A percentile compares a stretch with the other conserved stretches of the same genome.
Conservation (phyloP, 1,139 yeast species). For the Lodderomyces theae region DNA sequence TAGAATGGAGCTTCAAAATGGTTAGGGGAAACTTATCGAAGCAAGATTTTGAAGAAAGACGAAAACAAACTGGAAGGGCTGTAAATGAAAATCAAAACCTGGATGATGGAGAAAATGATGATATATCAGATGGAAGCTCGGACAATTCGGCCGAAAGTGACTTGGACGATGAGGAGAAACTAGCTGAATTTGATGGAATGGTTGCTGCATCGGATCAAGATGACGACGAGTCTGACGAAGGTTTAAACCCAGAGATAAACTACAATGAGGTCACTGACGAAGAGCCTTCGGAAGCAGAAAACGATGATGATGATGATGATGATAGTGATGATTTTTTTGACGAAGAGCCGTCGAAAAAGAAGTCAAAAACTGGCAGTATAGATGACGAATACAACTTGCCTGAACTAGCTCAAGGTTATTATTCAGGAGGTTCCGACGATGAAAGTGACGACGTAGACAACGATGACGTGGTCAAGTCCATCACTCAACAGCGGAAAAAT, state of each 20-base stretch:
- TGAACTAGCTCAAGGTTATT: conserved; percentile 70
- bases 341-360: conserved; percentile 25
- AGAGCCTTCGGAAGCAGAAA: conserved; percentile 52
- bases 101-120: conserved; percentile 21
- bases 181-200: conserved; percentile 47
- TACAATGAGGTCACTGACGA: conserved; percentile 65
- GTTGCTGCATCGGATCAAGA: conserved; percentile 58
- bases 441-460: conserved; percentile 52
- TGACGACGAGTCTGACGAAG: conserved; percentile 43
- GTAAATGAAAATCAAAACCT: conserved; percentile 16
- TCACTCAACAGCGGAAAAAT: conserved; percentile 62
- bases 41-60: conserved; percentile 36
- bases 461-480: conserved; percentile 58
- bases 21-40: conserved; percentile 58
- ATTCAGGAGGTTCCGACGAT: conserved; percentile 73
- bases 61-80: conserved; percentile 24
- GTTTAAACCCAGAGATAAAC: conserved; percentile 37
- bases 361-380: conserved; percentile 18
- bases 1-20: conserved; percentile 58
- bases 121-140: conserved; percentile 15
- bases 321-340: conserved; percentile 61
- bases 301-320: too few relatives aligned
- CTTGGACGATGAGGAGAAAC: conserved; percentile 24
- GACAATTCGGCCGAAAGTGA: conserved; percentile 15
- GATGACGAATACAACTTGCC: conserved; percentile 49